Conservation (phyloP, 179 eudicot species). For the Heliamphora pulchella region DNA sequence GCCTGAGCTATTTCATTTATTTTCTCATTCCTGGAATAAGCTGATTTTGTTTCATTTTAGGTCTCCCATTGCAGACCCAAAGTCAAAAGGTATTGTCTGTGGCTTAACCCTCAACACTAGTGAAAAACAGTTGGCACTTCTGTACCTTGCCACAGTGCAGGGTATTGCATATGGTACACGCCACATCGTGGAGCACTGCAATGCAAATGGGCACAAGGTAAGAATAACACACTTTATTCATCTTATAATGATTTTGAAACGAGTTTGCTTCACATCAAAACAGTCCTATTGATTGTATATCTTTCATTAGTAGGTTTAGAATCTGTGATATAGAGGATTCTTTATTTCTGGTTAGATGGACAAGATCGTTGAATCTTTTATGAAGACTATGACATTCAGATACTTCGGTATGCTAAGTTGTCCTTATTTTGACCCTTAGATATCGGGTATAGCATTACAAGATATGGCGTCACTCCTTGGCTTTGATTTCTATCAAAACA, state of each 20-base stretch:
- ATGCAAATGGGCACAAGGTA: conserved; percentile 92
- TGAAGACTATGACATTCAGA: not conserved
- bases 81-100: conserved; percentile 73
- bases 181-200: conserved; percentile 93
- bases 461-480: too few relatives aligned
- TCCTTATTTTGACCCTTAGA: not conserved
- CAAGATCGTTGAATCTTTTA: not conserved
- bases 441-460: too few relatives aligned
- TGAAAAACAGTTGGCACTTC: conserved; percentile 85
- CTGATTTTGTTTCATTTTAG: conserved; percentile 33
- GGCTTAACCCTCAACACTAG: conserved; percentile 87
- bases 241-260: not conserved
- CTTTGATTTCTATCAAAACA: too few relatives aligned
- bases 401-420: conserved; percentile 1
- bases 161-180: conserved; percentile 98
- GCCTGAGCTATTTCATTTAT: not conserved
- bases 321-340: not conserved
- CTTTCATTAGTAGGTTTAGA: not conserved
- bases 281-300: not conserved
- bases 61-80: conserved; percentile 95
- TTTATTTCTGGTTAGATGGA: not conserved
- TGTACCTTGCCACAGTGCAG: conserved; percentile 86
- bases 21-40: not conserved
- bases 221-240: conserved; percentile 15
- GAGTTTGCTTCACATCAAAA: not conserved